These are phyloP conservation scores for Nigrograna mackinnonii DNA, from an alignment of 2,329 filamentous ascomycete species.

Conservation along the genomic window DNA sequence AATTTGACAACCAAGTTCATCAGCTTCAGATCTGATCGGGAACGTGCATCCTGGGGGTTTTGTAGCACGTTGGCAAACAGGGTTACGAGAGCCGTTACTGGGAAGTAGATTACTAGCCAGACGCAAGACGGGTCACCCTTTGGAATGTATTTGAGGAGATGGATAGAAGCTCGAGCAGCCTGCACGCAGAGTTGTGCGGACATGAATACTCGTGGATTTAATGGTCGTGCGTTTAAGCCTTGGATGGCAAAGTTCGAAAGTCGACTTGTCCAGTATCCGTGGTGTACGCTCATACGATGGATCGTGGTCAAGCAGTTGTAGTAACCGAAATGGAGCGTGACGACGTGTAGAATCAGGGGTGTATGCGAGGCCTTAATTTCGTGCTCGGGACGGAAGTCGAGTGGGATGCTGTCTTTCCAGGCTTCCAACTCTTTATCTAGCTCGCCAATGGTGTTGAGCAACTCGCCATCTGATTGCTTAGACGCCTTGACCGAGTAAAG, in stretches of 20 bases:
- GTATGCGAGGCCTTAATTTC: constrained; percentile 94
- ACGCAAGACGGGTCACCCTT: constrained; percentile 94
- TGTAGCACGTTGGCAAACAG: constrained; percentile 96
- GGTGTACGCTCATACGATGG: constrained; percentile 96
- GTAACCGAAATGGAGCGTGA: constrained; percentile 93
- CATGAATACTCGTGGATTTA: constrained; percentile 93
- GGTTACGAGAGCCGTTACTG: constrained; percentile 91
- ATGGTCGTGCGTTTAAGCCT: constrained; percentile 83
- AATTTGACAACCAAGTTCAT: constrained; percentile 96
- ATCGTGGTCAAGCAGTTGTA: constrained; percentile 98
- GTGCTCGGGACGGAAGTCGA: constrained; percentile 96
- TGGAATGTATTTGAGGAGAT: constrained; percentile 92
- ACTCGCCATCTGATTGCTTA: constrained; percentile 88
- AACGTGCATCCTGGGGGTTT: constrained; percentile 87
- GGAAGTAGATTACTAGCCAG: constrained; percentile 96
- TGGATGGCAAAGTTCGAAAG: constrained; percentile 95
- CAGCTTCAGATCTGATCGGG: constrained; percentile 83
- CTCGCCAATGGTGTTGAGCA: constrained; percentile 94
- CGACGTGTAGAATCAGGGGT: constrained; percentile 90
- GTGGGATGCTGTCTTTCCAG: constrained; percentile 94
- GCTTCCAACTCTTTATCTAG: constrained; percentile 81
- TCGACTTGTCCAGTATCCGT: constrained; percentile 96
- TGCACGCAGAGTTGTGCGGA: constrained; percentile 92
- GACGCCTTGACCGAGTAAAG: constrained; percentile 92
- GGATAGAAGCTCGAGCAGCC: constrained; percentile 89